Percentiles rank a stretch among this genome's conserved stretches.
phyloP scores from a whole-genome alignment of 2,329 filamentous ascomycete species.

The Aspergillus intermedius region DNA sequence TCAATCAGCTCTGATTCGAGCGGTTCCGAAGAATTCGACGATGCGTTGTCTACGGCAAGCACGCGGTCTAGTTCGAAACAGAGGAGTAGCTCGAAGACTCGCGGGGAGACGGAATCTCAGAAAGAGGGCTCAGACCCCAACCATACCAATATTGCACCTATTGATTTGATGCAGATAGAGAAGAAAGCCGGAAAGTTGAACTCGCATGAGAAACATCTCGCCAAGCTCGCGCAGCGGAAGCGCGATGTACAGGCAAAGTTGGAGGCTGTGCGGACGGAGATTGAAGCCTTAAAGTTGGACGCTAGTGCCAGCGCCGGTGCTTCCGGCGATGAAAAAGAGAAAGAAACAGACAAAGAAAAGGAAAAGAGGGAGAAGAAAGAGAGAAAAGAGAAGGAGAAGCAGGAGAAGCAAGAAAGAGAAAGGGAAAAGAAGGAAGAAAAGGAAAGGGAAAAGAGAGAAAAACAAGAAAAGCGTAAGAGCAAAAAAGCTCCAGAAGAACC shows the following conservation, averaged over 20 bases:
- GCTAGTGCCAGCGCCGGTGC: background rate
- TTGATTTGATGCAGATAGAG: slow-evolving; percentile 20
- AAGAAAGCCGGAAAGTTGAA: slow-evolving; percentile 24
- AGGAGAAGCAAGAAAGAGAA: background rate
- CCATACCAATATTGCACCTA: slow-evolving; percentile 11
- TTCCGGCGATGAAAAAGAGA: slow-evolving; percentile 4
- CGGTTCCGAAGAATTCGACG: background rate
- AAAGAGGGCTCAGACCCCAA: slow-evolving; percentile 6
- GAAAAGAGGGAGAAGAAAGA: background rate
- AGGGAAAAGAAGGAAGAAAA: background rate
- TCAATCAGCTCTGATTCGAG: slow-evolving; percentile 5
- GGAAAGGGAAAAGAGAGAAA: background rate
- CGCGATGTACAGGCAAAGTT: slow-evolving; percentile 33
- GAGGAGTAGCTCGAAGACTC: background rate
- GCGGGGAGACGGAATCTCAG: slow-evolving; percentile 3
- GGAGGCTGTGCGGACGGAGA: slow-evolving; percentile 28
- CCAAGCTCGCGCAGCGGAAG: slow-evolving; percentile 37
- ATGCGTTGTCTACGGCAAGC: slow-evolving; percentile 5
- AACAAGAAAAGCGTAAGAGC: background rate
- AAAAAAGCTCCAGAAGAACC: background rate
- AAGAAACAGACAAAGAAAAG: slow-evolving; percentile 1
- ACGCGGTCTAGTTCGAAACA: slow-evolving; percentile 2
- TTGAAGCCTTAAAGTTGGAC: slow-evolving; percentile 21
- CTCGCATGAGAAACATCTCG: slow-evolving; percentile 38
- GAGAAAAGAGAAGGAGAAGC: background rate